Evolutionary conservation across 805 yeast genomes (phyloP).

Genomic region (Monosporozyma aerobia): DNA sequence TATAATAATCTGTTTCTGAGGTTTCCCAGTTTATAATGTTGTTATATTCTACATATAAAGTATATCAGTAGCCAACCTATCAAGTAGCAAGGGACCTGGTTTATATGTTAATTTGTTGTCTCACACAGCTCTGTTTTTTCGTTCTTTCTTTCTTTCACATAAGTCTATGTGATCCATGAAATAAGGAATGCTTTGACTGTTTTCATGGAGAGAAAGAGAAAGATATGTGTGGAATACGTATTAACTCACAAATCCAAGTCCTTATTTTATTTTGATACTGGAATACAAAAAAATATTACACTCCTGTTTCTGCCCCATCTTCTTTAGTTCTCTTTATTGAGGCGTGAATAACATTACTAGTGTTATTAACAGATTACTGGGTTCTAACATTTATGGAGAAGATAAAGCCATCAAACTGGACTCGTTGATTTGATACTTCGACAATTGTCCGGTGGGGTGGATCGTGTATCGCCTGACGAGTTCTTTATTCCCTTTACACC

Average conservation of each 20-base stretch:
- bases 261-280: background rate
- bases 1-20: background rate
- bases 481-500: slow-evolving; percentile 3
- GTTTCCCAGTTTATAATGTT: background rate
- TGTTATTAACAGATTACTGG: slow-evolving; percentile 41
- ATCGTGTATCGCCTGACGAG: background rate
- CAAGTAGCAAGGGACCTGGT: background rate
- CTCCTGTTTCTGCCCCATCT: slow-evolving; percentile 62
- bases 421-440: slow-evolving; percentile 38
- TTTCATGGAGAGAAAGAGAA: background rate
- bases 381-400: slow-evolving; percentile 52
- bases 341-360: slow-evolving; percentile 12
- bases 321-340: slow-evolving; percentile 7
- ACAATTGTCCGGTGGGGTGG: slow-evolving; percentile 10
- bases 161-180: background rate
- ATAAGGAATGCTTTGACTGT: background rate
- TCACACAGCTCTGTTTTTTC: background rate
- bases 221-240: background rate
- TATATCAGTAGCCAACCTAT: background rate
- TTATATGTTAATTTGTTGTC: background rate
- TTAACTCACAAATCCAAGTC: background rate
- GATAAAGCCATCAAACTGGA: slow-evolving; percentile 37
- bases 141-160: background rate
- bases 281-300: slow-evolving; percentile 5
- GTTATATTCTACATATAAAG: background rate